A percentile compares a stretch with the other conserved stretches of the same genome.
These are phyloP conservation scores for Coemansia sp. DNA, from an alignment of 192 early-diverging fungal species.

Conservation along the genomic window DNA sequence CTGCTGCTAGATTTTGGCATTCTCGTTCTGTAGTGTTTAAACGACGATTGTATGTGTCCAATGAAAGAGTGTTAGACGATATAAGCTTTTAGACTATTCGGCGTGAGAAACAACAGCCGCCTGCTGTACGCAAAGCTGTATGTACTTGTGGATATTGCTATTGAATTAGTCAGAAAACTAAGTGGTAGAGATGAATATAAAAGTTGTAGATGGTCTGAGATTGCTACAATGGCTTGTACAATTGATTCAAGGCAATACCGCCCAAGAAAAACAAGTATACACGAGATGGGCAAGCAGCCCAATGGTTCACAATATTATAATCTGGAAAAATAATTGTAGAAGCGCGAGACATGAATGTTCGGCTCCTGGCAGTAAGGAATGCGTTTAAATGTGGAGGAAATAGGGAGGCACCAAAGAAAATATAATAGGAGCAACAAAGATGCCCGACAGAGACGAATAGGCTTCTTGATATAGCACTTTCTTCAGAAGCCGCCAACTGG, in stretches of 20 bases:
- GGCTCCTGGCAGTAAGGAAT: background rate
- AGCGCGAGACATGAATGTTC: background rate
- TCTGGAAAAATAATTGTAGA: background rate
- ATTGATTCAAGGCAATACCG: background rate
- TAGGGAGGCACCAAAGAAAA: background rate
- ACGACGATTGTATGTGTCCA: background rate
- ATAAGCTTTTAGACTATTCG: background rate
- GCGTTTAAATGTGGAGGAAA: background rate
- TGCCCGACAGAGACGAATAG: background rate
- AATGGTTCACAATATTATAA: background rate
- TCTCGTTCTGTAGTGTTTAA: background rate
- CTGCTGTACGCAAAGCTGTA: background rate
- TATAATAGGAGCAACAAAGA: background rate
- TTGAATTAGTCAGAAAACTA: background rate
- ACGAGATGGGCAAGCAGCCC: background rate
- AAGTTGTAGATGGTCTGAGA: background rate
- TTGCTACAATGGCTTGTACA: background rate
- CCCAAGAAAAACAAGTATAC: background rate
- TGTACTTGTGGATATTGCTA: background rate
- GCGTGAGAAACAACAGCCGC: background rate
- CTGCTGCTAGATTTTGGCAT: conserved; percentile 18
- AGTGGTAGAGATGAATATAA: background rate
- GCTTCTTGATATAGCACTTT: conserved; percentile 3
- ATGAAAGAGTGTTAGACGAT: background rate
- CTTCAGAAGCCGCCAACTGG: background rate